Percentiles rank a stretch among this genome's conserved stretches.
phyloP scores from a whole-genome alignment of 768 basidiomycete species.

The Hericium coralloides region DNA sequence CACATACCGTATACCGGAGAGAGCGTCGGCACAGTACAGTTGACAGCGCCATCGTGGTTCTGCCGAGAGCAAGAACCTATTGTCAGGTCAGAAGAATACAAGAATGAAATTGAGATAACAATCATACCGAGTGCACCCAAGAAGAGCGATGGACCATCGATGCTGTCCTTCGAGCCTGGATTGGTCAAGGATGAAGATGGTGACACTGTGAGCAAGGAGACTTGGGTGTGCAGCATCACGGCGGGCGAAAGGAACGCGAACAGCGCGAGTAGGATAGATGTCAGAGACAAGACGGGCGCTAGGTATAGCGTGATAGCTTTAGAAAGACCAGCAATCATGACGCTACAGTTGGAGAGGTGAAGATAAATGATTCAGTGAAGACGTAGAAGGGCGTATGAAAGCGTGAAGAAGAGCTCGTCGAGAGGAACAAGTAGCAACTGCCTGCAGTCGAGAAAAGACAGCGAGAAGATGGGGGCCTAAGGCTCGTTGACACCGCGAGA shows the following conservation, averaged over 20 bases:
- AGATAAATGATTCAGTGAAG: too few relatives aligned
- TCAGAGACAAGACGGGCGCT: conserved; percentile 55
- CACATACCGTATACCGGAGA: conserved; percentile 54
- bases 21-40: conserved; percentile 47
- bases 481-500: too few relatives aligned
- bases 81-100: conserved; percentile 3
- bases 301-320: conserved; percentile 62
- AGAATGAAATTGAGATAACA: not conserved
- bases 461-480: too few relatives aligned
- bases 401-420: too few relatives aligned
- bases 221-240: conserved; percentile 47
- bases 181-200: conserved; percentile 41
- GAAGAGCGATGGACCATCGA: conserved; percentile 64
- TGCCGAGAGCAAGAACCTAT: conserved; percentile 61
- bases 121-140: conserved; percentile 57
- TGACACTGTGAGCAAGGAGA: conserved; percentile 55
- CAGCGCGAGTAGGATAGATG: conserved; percentile 55
- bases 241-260: conserved; percentile 65
- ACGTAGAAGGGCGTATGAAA: too few relatives aligned
- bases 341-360: too few relatives aligned
- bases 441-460: too few relatives aligned
- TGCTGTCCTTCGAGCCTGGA: conserved; percentile 16
- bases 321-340: conserved; percentile 64
- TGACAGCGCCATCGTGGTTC: conserved; percentile 38
- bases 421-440: too few relatives aligned